These are phyloP conservation scores for Basipetospora sp. DNA, from an alignment of 2,329 filamentous ascomycete species.

Conservation along the genomic window DNA sequence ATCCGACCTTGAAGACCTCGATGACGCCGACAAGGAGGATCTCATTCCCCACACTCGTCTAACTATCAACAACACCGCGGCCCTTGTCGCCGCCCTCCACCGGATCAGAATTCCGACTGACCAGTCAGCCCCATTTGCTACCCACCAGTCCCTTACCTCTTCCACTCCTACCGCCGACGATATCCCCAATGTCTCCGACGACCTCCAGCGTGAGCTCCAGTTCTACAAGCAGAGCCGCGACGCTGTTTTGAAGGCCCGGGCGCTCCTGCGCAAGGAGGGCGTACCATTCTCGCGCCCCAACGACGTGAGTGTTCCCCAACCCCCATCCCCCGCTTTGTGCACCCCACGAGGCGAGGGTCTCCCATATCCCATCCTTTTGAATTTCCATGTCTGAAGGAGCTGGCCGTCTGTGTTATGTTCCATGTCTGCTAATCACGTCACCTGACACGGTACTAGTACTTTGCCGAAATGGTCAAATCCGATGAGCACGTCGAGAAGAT, in stretches of 20 bases:
- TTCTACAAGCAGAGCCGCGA: slow-evolving; percentile 84
- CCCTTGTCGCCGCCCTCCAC: slow-evolving; percentile 64
- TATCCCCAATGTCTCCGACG: slow-evolving; percentile 76
- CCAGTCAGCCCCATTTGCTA: slow-evolving; percentile 59
- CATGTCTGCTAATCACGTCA: no score
- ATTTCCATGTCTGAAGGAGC: no score
- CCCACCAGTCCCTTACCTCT: slow-evolving; percentile 65
- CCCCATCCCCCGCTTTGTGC: slow-evolving; percentile 7
- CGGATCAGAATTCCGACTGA: slow-evolving; percentile 59
- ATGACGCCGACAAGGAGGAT: slow-evolving; percentile 72
- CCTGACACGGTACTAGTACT: no score
- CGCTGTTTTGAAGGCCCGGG: slow-evolving; percentile 58
- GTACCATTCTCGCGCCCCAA: slow-evolving; percentile 74
- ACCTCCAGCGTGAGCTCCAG: slow-evolving; percentile 78
- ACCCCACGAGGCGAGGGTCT: no score
- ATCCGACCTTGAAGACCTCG: slow-evolving; percentile 66
- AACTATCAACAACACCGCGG: slow-evolving; percentile 92
- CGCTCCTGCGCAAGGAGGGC: slow-evolving; percentile 65
- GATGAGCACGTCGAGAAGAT: slow-evolving; percentile 98
- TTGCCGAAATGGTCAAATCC: slow-evolving; percentile 97
- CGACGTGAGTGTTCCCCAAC: slow-evolving; percentile 30
- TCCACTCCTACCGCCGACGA: slow-evolving; percentile 46
- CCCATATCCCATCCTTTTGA: slow-evolving; percentile 10
- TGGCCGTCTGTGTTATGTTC: no score
- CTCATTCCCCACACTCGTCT: slow-evolving; percentile 80